A percentile compares a stretch with the other conserved stretches of the same genome.
Conservation (phyloP, 2,329 filamentous ascomycete genomes). For the Aspergillus piperis region DNA sequence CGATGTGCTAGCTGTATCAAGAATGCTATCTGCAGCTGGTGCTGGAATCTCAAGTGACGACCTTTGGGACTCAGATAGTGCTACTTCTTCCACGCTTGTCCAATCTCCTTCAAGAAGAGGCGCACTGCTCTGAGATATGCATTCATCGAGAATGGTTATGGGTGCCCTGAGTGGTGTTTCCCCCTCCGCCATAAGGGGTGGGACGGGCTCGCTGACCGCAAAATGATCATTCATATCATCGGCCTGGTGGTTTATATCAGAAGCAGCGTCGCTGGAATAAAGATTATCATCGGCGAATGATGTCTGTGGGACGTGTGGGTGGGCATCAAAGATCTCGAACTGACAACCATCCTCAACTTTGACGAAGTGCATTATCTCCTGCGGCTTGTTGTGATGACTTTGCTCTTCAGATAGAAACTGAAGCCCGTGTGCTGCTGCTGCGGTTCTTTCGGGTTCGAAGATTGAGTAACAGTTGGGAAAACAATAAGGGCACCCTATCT, state of each 20-base stretch:
- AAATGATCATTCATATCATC: conserved; percentile 10
- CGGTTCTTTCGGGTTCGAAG: conserved; percentile 1
- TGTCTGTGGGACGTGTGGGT: background rate
- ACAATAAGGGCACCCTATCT: conserved; percentile 3
- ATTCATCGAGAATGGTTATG: conserved; percentile 2
- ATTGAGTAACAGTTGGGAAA: conserved; percentile 12
- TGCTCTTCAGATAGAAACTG: conserved; percentile 8
- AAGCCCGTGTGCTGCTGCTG: background rate
- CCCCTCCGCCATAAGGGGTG: conserved; percentile 1
- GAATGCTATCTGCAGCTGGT: conserved; percentile 2
- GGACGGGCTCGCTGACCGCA: conserved; percentile 12
- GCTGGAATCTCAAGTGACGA: conserved; percentile 8
- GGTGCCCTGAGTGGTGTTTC: background rate
- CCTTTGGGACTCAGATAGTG: conserved; percentile 3
- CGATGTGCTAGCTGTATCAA: conserved; percentile 3
- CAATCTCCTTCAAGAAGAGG: conserved; percentile 8
- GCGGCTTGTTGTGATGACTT: background rate
- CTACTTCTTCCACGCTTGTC: background rate
- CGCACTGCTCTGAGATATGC: background rate
- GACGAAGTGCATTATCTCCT: background rate
- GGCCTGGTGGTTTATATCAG: conserved; percentile 17
- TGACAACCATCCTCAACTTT: background rate
- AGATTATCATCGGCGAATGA: background rate
- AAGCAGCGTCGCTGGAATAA: background rate
- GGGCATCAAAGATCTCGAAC: background rate